These are phyloP conservation scores for Colletotrichum eleusines DNA, from an alignment of 2,329 filamentous ascomycete genomes.

Conservation along the genomic window DNA sequence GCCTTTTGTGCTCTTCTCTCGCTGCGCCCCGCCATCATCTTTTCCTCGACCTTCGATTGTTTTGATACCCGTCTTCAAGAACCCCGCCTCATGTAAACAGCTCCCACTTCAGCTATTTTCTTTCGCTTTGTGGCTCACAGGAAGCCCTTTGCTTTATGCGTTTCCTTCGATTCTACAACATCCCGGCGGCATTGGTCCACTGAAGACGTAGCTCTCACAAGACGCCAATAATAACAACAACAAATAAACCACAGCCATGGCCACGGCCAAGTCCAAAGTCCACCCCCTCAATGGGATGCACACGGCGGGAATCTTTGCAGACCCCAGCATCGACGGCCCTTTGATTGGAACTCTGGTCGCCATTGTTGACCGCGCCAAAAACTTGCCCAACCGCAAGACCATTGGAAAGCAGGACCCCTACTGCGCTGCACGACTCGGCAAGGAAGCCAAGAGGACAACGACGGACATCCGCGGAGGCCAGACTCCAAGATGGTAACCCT, in stretches of 20 bases:
- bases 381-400: slow-evolving; percentile 94
- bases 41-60: slow-evolving; percentile 19
- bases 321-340: slow-evolving; percentile 93
- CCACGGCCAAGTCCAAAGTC: slow-evolving; percentile 66
- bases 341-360: slow-evolving; percentile 93
- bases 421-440: slow-evolving; percentile 91
- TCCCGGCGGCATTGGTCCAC: slow-evolving; percentile 20
- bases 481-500: slow-evolving; percentile 86
- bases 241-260: slow-evolving; percentile 48
- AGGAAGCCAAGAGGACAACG: slow-evolving; percentile 96
- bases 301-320: slow-evolving; percentile 92
- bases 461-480: slow-evolving; percentile 95
- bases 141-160: not conserved
- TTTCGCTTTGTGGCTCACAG: slow-evolving; percentile 10
- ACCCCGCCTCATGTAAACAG: slow-evolving; percentile 13
- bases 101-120: not conserved
- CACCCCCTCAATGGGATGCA: slow-evolving; percentile 75
- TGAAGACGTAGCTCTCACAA: slow-evolving; percentile 6
- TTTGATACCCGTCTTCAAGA: slow-evolving; percentile 30
- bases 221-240: slow-evolving; percentile 12
- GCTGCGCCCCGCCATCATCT: slow-evolving; percentile 10
- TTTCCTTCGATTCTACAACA: slow-evolving; percentile 2
- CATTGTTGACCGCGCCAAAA: slow-evolving; percentile 95
- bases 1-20: slow-evolving; percentile 12
- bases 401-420: slow-evolving; percentile 99